These are phyloP conservation scores for Daldinia concentrica DNA, from an alignment of 495 filamentous ascomycete genomes.

Conservation along the genomic window DNA sequence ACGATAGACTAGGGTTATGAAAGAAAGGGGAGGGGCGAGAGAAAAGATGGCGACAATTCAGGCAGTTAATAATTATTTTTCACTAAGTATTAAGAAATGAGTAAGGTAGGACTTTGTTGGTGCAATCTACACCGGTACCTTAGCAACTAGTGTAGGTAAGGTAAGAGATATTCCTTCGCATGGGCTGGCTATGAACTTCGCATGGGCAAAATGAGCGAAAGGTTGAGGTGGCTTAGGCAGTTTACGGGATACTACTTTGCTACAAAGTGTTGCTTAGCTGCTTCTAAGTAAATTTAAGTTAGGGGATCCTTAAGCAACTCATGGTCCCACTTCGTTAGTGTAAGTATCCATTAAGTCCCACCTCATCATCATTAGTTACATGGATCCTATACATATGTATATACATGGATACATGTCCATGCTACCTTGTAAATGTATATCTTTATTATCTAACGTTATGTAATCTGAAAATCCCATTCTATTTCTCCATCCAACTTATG, in stretches of 20 bases:
- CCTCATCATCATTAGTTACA: slow-evolving; percentile 3
- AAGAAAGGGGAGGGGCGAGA: slow-evolving; percentile 24
- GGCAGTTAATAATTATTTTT: slow-evolving; percentile 25
- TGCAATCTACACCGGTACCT: not conserved
- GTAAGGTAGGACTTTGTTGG: slow-evolving; percentile 12
- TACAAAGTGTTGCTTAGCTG: not conserved
- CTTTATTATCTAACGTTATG: not conserved
- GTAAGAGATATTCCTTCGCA: slow-evolving; percentile 4
- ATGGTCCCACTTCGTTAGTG: slow-evolving; percentile 5
- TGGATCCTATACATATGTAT: not conserved
- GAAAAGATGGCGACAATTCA: slow-evolving; percentile 14
- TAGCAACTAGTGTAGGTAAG: not conserved
- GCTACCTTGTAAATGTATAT: not conserved
- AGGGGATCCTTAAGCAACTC: slow-evolving; percentile 22
- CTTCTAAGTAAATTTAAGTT: slow-evolving; percentile 2
- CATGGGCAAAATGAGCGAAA: not conserved
- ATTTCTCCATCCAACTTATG: not conserved
- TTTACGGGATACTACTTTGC: not conserved
- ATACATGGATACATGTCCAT: not conserved
- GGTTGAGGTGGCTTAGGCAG: not conserved
- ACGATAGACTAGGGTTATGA: slow-evolving; percentile 16
- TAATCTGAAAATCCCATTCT: not conserved
- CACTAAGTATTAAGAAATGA: too few relatives aligned
- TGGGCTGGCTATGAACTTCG: not conserved
- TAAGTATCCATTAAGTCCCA: not conserved